Evolutionary conservation across 2,329 filamentous ascomycete species (phyloP), one percentile per base, ranked within the genome.

Genomic region (Aureobasidium sp.): DNA sequence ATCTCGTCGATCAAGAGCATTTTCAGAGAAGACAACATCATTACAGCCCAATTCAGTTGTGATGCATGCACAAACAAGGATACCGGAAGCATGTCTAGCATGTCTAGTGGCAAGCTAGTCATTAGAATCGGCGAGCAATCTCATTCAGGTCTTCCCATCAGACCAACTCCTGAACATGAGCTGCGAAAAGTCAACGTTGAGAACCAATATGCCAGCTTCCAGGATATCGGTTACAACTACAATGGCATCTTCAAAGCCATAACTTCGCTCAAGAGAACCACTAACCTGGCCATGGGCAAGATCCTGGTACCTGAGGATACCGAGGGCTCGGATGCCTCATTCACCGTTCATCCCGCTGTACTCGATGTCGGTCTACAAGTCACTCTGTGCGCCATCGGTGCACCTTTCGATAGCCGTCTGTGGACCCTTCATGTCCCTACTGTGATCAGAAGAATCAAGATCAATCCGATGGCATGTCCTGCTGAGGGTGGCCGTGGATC

Each of bases 321-420:
- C 36, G 44, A 25, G 27, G 49, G 55, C 9, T 37, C 32, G 30
- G 34, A 53, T n/a, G 78, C 69, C 78, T 39, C 59, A 2, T 44
- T 55, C 50, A 54, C 42, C 71, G 9, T 58, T 13, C 68, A 74
- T 50, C 73, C 73, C 1, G 65, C 63, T 1, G 44, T 63, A 13
- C 62, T 74, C 1, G 73, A 75, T 48, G 65, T 62, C 2, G 68
- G 68, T 2, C 64, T 75, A 13, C 73, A 75, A 42, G 62, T 66
- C 2, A 55, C 68, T 14, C 36, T 72, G n/a, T 60, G 67, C 3
- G 72, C 73, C 2, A 65, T 64, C 47, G 63, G 62, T n/a, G 68
- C 64, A 27, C 73, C 73, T 0, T 63, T 62, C 4, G 72, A 74
- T 62, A 68, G 65, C 0, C 54, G 64, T 1, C 62, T 73, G 10